Conservation (phyloP, 345 rosid genomes). For the Gossypium raimondii region DNA sequence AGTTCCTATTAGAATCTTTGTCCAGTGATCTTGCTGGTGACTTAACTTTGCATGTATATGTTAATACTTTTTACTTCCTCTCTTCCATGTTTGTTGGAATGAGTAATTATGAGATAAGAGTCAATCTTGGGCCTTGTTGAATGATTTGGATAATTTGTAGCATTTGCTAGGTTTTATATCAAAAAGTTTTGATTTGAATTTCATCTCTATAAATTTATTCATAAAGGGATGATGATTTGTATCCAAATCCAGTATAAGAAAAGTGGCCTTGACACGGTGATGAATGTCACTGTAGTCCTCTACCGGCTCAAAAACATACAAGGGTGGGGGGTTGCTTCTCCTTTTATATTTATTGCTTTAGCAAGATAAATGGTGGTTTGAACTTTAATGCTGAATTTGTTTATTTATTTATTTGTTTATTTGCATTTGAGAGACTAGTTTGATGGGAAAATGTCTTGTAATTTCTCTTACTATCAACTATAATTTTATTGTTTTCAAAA, state of each 20-base stretch:
- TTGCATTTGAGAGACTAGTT: background rate
- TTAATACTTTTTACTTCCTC: background rate
- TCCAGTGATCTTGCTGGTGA: background rate
- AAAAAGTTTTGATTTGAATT: background rate
- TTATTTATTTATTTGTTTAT: background rate
- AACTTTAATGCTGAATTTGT: background rate
- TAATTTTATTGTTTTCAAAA: background rate
- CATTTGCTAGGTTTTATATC: background rate
- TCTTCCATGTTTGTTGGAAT: background rate
- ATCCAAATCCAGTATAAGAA: background rate
- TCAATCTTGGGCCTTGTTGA: background rate
- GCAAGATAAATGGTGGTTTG: background rate
- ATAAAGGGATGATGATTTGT: constrained; percentile 7
- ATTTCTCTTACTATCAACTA: background rate
- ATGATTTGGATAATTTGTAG: background rate
- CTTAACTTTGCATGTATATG: background rate
- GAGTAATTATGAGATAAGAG: background rate
- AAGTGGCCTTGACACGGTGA: background rate
- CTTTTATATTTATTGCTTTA: background rate
- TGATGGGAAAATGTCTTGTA: background rate
- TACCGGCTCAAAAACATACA: background rate
- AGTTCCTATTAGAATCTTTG: background rate
- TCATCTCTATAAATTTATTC: background rate
- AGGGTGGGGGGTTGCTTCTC: background rate
- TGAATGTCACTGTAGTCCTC: background rate